Percentiles rank a stretch among this genome's conserved stretches.
These are phyloP conservation scores for Curvularia eragrostidis DNA, from an alignment of 2,329 filamentous ascomycete genomes.

Conservation along the genomic window DNA sequence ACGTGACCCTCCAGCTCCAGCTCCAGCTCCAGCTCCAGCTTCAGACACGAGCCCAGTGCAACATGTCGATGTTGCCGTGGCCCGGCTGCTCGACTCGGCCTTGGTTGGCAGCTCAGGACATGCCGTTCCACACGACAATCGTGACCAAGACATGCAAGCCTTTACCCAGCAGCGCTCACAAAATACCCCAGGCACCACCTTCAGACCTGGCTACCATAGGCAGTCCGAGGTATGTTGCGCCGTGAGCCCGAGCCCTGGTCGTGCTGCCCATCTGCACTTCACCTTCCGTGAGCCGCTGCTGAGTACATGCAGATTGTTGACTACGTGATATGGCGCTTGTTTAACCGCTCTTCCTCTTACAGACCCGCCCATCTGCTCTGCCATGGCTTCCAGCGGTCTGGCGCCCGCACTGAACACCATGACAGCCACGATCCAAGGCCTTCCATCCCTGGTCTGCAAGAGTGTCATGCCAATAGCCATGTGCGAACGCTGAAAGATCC, in stretches of 20 bases:
- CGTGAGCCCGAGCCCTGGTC: not conserved
- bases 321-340: constrained; percentile 73
- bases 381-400: constrained; percentile 74
- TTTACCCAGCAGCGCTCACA: constrained; percentile 56
- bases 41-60: constrained; percentile 49
- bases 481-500: constrained; percentile 70
- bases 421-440: constrained; percentile 45
- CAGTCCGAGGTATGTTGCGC: constrained; percentile 54
- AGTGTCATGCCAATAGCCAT: constrained; percentile 71
- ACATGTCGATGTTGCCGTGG: constrained; percentile 52
- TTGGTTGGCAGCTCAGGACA: constrained; percentile 63
- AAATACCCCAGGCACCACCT: constrained; percentile 37
- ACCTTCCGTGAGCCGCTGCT: constrained; percentile 14
- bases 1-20: constrained; percentile 11
- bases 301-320: constrained; percentile 54
- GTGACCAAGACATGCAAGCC: constrained; percentile 50
- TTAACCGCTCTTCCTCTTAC: constrained; percentile 62
- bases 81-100: constrained; percentile 70
- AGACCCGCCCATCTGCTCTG: constrained; percentile 79
- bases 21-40: too few relatives aligned
- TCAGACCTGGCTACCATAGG: constrained; percentile 43
- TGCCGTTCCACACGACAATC: constrained; percentile 41
- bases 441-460: constrained; percentile 71
- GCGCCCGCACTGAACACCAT: constrained; percentile 32
- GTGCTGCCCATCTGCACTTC: not conserved